Percentiles rank a stretch among this genome's conserved stretches.
Evolutionary conservation across 2,329 filamentous ascomycete species (phyloP).

Genomic region (Acrocalymma vagum): DNA sequence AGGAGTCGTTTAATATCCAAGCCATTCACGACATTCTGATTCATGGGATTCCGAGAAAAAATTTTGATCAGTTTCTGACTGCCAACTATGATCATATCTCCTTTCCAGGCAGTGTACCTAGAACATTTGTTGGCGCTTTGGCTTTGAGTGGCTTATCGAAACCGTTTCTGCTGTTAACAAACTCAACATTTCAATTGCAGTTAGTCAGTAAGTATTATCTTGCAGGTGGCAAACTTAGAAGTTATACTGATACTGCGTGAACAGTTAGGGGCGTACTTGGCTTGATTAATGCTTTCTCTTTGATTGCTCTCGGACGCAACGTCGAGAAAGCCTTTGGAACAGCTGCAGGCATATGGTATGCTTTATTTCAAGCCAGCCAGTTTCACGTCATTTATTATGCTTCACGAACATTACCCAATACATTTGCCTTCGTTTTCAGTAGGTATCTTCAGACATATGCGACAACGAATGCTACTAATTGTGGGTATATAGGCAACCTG

Average conservation of each 20-base stretch:
- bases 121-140: slow-evolving; percentile 86
- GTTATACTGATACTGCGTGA: slow-evolving; percentile 6
- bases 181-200: slow-evolving; percentile 65
- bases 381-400: slow-evolving; percentile 96
- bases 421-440: slow-evolving; percentile 93
- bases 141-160: slow-evolving; percentile 76
- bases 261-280: slow-evolving; percentile 80
- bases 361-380: slow-evolving; percentile 79
- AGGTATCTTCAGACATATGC: slow-evolving; percentile 50
- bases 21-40: slow-evolving; percentile 88
- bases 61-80: slow-evolving; percentile 63
- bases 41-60: slow-evolving; percentile 74
- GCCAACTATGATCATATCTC: slow-evolving; percentile 84
- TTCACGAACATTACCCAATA: slow-evolving; percentile 90
- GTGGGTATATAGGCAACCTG: slow-evolving; percentile 65
- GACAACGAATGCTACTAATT: too few relatives aligned
- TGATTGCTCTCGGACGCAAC: slow-evolving; percentile 71
- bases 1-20: slow-evolving; percentile 98
- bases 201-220: slow-evolving; percentile 57
- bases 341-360: slow-evolving; percentile 78
- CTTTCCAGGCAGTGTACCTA: slow-evolving; percentile 90
- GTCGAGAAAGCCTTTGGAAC: slow-evolving; percentile 74
- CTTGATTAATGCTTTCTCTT: slow-evolving; percentile 73
- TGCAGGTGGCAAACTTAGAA: not conserved
- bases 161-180: slow-evolving; percentile 68